These are phyloP conservation scores for Phytophthora pluvialis DNA, from an alignment of 352 stramenopile genomes.

Conservation along the genomic window DNA sequence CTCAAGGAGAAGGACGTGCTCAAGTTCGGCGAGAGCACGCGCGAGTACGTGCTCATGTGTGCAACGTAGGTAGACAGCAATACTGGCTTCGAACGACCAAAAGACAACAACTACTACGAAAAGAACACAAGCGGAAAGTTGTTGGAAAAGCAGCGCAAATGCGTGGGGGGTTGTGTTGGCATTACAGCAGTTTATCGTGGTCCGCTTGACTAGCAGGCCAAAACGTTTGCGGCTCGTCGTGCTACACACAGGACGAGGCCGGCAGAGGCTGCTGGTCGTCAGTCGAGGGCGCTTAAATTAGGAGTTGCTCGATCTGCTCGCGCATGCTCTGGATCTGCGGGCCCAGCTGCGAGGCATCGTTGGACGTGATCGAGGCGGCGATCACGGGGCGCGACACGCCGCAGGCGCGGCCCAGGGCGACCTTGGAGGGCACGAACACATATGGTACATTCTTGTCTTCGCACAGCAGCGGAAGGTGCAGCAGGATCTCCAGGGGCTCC, in stretches of 20 bases:
- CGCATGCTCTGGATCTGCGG: conserved; percentile 99
- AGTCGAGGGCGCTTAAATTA: conserved; percentile 94
- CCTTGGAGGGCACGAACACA: conserved; percentile 96
- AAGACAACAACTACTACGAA: background rate
- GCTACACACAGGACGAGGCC: background rate
- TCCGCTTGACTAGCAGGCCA: conserved; percentile 24
- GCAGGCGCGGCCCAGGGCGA: conserved; percentile 98
- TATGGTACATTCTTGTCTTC: conserved; percentile 98
- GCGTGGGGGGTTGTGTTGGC: conserved; percentile 17
- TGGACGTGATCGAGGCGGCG: conserved; percentile 98
- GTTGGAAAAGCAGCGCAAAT: conserved; percentile 16
- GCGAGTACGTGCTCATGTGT: conserved; percentile 97
- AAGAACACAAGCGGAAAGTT: background rate
- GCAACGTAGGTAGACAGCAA: conserved; percentile 42
- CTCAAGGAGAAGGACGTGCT: conserved; percentile 96
- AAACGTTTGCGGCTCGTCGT: conserved; percentile 12
- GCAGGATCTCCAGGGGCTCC: conserved; percentile 99
- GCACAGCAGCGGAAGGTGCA: conserved; percentile 98
- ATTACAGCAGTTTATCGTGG: conserved; percentile 36
- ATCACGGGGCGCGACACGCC: conserved; percentile 99
- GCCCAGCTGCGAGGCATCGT: conserved; percentile 99
- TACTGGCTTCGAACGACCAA: background rate
- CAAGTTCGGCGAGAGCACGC: conserved; percentile 95
- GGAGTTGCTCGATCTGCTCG: conserved; percentile 99
- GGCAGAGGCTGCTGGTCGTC: conserved; percentile 24